A percentile compares a stretch with the other conserved stretches of the same genome.
phyloP scores from a whole-genome alignment of 2,329 filamentous ascomycete genomes.

The Neofusicoccum umdonicola region DNA sequence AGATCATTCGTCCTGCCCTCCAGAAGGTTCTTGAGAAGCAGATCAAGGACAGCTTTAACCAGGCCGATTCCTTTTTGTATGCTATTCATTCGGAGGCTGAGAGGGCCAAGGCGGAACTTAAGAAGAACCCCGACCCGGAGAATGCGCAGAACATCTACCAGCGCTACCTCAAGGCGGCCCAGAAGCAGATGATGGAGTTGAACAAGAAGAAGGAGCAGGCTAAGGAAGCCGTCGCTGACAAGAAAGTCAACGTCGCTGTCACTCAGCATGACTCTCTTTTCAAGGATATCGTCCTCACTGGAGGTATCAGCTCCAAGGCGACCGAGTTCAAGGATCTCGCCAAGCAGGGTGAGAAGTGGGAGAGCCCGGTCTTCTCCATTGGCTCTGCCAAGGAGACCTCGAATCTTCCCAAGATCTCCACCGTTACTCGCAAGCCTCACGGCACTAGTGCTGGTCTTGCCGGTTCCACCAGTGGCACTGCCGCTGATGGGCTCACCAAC shows the following conservation, averaged over 20 bases:
- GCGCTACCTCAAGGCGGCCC: slow-evolving; percentile 73
- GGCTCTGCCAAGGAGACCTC: slow-evolving; percentile 71
- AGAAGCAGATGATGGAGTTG: slow-evolving; percentile 70
- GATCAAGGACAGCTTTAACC: slow-evolving; percentile 77
- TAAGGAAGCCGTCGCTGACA: slow-evolving; percentile 54
- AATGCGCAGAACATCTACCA: slow-evolving; percentile 80
- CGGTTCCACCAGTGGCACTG: slow-evolving; percentile 24
- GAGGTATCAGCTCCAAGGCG: slow-evolving; percentile 88
- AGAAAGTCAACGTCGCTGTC: slow-evolving; percentile 77
- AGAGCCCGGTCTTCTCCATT: slow-evolving; percentile 89
- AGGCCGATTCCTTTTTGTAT: slow-evolving; percentile 71
- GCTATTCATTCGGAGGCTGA: slow-evolving; percentile 82
- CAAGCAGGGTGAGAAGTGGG: slow-evolving; percentile 86
- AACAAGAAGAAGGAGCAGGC: slow-evolving; percentile 71
- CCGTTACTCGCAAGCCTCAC: slow-evolving; percentile 61
- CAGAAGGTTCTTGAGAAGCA: slow-evolving; percentile 87
- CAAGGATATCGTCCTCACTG: slow-evolving; percentile 79
- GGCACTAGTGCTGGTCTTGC: slow-evolving; percentile 39
- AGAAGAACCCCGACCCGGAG: slow-evolving; percentile 64
- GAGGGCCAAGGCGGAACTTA: slow-evolving; percentile 63
- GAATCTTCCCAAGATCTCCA: slow-evolving; percentile 61
- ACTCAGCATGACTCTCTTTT: slow-evolving; percentile 91
- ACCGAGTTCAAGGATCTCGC: slow-evolving; percentile 90
- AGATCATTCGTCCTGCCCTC: slow-evolving; percentile 76
- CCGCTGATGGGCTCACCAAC: slow-evolving; percentile 6